phyloP scores from a whole-genome alignment of 163 green algal species.

The Prototheca cutis region DNA sequence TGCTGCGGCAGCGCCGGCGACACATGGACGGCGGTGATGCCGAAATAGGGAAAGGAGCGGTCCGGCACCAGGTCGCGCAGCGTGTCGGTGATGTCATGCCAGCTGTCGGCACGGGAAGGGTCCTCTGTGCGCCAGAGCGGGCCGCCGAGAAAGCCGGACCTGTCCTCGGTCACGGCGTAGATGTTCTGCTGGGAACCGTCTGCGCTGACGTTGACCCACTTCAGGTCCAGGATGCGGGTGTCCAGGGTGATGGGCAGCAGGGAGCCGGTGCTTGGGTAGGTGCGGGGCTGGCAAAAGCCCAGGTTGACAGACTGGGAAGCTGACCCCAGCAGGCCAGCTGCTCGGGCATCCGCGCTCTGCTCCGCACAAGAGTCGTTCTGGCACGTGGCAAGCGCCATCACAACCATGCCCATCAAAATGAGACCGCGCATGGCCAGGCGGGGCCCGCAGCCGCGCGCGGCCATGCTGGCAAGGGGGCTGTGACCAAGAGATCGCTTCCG shows the following conservation, averaged over 20 bases:
- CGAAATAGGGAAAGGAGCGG: neutral
- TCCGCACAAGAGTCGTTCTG: slow-evolving; percentile 15
- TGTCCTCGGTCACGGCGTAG: slow-evolving; percentile 30
- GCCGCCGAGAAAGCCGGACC: slow-evolving; percentile 24
- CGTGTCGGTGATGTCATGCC: slow-evolving; percentile 26
- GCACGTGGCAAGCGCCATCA: slow-evolving; percentile 14
- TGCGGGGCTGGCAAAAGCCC: slow-evolving; percentile 5
- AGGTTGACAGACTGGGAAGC: neutral
- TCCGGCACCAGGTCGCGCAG: slow-evolving; percentile 7
- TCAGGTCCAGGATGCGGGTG: slow-evolving; percentile 8
- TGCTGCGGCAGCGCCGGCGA: neutral
- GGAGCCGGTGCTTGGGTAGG: slow-evolving; percentile 5
- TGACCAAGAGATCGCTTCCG: no score
- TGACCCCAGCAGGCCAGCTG: slow-evolving; percentile 21
- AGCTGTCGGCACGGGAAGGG: slow-evolving; percentile 21
- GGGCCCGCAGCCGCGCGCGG: no score
- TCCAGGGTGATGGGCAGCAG: slow-evolving; percentile 5
- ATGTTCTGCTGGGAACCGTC: slow-evolving; percentile 18
- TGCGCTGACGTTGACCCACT: slow-evolving; percentile 8
- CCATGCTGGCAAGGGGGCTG: no score
- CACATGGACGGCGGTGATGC: slow-evolving; percentile 6
- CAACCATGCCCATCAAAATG: no score
- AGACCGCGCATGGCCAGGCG: no score
- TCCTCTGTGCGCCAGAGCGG: slow-evolving; percentile 34
- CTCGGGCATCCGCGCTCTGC: slow-evolving; percentile 12